Base-by-base conservation (phyloP, 2,329 filamentous ascomycete genomes). In the Pezicula carpinea region DNA sequence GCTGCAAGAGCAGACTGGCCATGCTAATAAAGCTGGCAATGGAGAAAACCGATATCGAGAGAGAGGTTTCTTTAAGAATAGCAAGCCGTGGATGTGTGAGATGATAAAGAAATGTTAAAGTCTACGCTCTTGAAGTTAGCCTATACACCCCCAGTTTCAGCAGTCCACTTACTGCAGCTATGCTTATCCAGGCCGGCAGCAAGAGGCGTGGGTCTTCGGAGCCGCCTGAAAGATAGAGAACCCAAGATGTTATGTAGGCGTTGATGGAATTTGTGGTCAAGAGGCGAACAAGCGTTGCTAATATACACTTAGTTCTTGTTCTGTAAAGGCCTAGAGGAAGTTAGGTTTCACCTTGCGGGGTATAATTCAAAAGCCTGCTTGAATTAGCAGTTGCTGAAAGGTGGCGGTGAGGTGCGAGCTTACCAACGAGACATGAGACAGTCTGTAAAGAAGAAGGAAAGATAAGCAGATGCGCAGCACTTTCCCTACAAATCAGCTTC, bases 341-440 rank as follows among this genome's bases (percentile, higher is more conserved):
- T 29, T 11, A 5, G 26, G 8, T 29, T 29, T 11, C 59, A 67
- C 65, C 66, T 64, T 82, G 79, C 2, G 88, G 87, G 13, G 87
- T 89, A 69, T 92, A 93, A 65, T 90, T 85, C 57, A 92, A 76
- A 58, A 93, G 83, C 88, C 85, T 87, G 48, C 6, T 31, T 47
- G 39, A 31, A 22, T 48, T 35, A 7, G 17, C 23, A 35, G 40
- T n/a, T 11, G n/a, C 26, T 42, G 8, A 17, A 45, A 26, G 13
- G 18, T 17, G 15, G n/a, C 38, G 26, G 23, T 29, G 34, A 11
- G 11, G 15, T 17, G 33, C 26, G 15, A 36, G 67, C 74, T 38
- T 62, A 87, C 85, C 87, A 91, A 68, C 87, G 75, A 52, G 85
- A 89, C 86, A 91, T 90, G 59, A 91, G 77, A 66, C 86, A 89